Evolutionary conservation across 306 rosid species (phyloP).

Genomic region (Coriaria nepalensis): DNA sequence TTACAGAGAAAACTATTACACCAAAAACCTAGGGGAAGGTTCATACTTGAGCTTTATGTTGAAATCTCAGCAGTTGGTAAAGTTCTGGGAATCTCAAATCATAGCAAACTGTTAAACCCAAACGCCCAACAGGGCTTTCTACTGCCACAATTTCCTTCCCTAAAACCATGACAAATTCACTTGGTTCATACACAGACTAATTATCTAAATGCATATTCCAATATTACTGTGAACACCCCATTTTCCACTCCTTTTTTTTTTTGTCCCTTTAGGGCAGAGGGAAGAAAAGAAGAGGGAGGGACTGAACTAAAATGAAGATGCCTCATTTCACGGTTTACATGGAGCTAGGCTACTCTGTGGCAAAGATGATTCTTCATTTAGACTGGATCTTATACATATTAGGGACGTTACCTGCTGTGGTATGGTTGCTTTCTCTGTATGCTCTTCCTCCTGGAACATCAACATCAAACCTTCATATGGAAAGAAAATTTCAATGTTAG

Average conservation of each 20-base stretch:
- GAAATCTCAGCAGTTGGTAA: constrained; percentile 68
- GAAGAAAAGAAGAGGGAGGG: neutral
- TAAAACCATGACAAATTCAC: constrained; percentile 23
- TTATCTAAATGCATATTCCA: neutral
- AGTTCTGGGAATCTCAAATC: constrained; percentile 92
- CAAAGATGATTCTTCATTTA: constrained; percentile 2
- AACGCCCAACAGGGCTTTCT: constrained; percentile 79
- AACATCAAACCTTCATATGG: constrained; percentile 69
- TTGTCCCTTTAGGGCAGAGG: neutral
- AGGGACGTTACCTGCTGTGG: constrained; percentile 52
- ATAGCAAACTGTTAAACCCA: constrained; percentile 90
- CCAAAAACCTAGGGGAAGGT: constrained; percentile 9
- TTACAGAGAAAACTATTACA: constrained; percentile 10
- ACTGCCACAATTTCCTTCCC: constrained; percentile 69
- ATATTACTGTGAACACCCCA: neutral
- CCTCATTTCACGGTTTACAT: neutral
- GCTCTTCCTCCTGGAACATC: constrained; percentile 90
- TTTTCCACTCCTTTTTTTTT: neutral
- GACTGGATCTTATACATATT: constrained; percentile 5
- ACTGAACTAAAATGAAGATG: neutral
- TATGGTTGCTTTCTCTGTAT: constrained; percentile 71
- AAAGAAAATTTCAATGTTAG: constrained; percentile 6
- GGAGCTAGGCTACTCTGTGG: too few species aligned
- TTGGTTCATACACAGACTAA: constrained; percentile 8
- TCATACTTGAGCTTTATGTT: constrained; percentile 64